Conservation (phyloP, 306 rosid species). For the Malus sylvestris region DNA sequence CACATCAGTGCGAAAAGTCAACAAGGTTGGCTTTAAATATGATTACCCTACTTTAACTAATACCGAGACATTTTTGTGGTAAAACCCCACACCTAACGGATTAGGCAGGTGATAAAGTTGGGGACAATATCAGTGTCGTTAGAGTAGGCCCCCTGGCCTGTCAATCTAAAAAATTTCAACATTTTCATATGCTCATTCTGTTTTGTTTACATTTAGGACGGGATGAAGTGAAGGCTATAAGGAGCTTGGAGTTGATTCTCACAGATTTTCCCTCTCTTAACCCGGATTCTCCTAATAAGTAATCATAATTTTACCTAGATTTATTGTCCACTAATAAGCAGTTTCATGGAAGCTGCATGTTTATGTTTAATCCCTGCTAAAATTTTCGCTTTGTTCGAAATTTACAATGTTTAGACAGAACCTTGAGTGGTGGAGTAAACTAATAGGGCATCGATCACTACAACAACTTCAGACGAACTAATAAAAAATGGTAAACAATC, state of each 20-base stretch:
- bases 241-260: slow-evolving; percentile 16
- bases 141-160: rapidly evolving
- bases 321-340: background rate
- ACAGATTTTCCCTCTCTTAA: slow-evolving; percentile 25
- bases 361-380: too few relatives aligned
- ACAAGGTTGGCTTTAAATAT: too few relatives aligned
- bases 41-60: too few relatives aligned
- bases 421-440: slow-evolving; percentile 25
- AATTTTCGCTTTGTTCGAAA: too few relatives aligned
- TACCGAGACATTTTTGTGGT: too few relatives aligned
- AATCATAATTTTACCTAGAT: background rate
- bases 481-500: background rate
- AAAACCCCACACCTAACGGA: too few relatives aligned
- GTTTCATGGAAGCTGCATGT: too few relatives aligned
- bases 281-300: slow-evolving; percentile 22
- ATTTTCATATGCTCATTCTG: background rate
- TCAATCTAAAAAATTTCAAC: too few relatives aligned
- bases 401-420: slow-evolving; percentile 8
- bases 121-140: rapidly evolving
- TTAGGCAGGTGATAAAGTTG: too few relatives aligned
- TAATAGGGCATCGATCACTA: slow-evolving; percentile 27
- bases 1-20: too few relatives aligned
- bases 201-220: background rate
- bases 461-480: slow-evolving; percentile 22
- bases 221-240: slow-evolving; percentile 23